Conservation (phyloP, 2,329 filamentous ascomycete species). For the Simplicillium sp. region DNA sequence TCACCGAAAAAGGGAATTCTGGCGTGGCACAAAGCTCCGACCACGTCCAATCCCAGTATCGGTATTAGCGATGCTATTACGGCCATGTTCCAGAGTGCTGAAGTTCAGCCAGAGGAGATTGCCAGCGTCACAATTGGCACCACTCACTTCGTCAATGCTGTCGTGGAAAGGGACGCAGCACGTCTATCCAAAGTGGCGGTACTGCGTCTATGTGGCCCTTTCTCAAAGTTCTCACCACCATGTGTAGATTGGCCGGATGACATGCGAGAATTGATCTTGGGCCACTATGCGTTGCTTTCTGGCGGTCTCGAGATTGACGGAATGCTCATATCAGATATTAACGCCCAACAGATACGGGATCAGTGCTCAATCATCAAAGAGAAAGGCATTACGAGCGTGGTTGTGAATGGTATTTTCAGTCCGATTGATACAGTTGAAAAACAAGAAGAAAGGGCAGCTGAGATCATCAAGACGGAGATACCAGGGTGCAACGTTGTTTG, state of each 20-base stretch:
- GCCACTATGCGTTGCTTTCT: slow-evolving; percentile 32
- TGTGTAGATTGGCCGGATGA: slow-evolving; percentile 44
- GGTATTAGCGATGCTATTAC: slow-evolving; percentile 36
- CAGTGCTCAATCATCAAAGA: slow-evolving; percentile 28
- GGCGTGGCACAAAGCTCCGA: slow-evolving; percentile 39
- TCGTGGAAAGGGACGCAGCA: slow-evolving; percentile 40
- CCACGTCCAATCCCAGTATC: slow-evolving; percentile 35
- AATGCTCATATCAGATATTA: slow-evolving; percentile 31
- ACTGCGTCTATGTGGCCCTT: slow-evolving; percentile 43
- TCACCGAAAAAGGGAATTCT: slow-evolving; percentile 31
- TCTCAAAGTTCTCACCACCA: slow-evolving; percentile 38
- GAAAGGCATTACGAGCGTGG: slow-evolving; percentile 35
- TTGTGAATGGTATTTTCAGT: slow-evolving; percentile 40
- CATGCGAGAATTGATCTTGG: slow-evolving; percentile 35
- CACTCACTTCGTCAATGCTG: slow-evolving; percentile 51
- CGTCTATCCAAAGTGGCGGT: slow-evolving; percentile 42
- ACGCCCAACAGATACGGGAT: slow-evolving; percentile 27
- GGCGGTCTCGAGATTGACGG: slow-evolving; percentile 46
- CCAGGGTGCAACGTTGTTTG: slow-evolving; percentile 35
- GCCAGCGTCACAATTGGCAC: slow-evolving; percentile 43
- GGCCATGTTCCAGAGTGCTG: slow-evolving; percentile 27
- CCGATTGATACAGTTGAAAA: slow-evolving; percentile 38
- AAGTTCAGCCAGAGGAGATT: slow-evolving; percentile 24
- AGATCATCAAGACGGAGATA: slow-evolving; percentile 28
- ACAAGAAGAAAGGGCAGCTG: slow-evolving; percentile 38